Base-by-base conservation (phyloP, 1,139 yeast species). In the Blastobotrys buckinghamii region DNA sequence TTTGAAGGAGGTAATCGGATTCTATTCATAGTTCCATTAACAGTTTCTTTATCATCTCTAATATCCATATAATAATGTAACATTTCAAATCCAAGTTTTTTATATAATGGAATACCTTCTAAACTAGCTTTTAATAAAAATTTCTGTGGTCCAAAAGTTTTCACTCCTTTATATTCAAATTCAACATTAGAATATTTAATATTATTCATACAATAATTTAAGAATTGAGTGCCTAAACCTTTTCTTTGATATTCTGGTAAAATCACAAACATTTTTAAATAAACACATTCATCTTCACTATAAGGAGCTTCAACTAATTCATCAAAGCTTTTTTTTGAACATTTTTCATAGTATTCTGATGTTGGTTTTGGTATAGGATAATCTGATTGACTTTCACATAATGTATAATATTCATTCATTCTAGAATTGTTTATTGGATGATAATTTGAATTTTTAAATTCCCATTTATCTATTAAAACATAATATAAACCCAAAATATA, bases 81-180 rank as follows among this genome's bases (percentile, higher is more conserved):
- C 9, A 19, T 6, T n/a, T 20, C 6, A 19, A 42, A 42, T 12
- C 45, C 45, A 22, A 38, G 26, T 12, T 20, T 13, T 15, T 19
- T 17, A 19, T 42, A 42, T 12, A 24, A 12, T 22, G 17, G 16
- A 2, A 2, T 12, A 6, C 45, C 45, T 22, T 42, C 45, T n/a
- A 19, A 15, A 12, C 27, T 16, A 3, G 35, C 29, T 33, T 33
- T 42, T 13, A 42, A 47, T 30, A 22, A 44, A 22, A 49, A 39
- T 39, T 55, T 55, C 19, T 47, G 50, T n/a, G 59, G 59, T 1
- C 59, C 59, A 16, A 13, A 45, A 16, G 22, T 39, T 30, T 22
- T 36, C 15, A 36, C 36, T 6, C 56, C 56, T 34, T 50, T 50
- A 13, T 51, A 45, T 2, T n/a, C 26, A 20, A 47, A 43, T 9